Percentiles rank a stretch among this genome's conserved stretches.
These are phyloP conservation scores for Phytophthora niederhauseri DNA, from an alignment of 352 stramenopile species.

Conservation along the genomic window DNA sequence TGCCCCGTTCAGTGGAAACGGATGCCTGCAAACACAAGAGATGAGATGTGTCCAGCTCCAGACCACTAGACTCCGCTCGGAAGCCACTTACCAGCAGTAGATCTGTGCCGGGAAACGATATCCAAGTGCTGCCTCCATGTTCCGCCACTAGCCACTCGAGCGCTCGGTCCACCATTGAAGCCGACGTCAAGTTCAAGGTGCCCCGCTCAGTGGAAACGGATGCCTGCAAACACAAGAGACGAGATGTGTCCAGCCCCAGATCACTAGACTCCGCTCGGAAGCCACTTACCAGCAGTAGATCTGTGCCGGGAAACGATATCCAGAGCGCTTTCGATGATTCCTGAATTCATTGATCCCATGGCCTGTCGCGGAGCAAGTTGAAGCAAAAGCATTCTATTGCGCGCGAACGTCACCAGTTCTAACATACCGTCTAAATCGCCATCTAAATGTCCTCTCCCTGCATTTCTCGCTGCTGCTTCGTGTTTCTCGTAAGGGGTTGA, in stretches of 20 bases:
- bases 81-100: not conserved
- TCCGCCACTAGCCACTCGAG: not conserved
- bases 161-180: not conserved
- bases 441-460: slow-evolving; percentile 47
- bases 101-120: not conserved
- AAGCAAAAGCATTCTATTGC: slow-evolving; percentile 56
- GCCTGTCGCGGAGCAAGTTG: slow-evolving; percentile 13
- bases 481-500: slow-evolving; percentile 18
- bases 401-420: slow-evolving; percentile 51
- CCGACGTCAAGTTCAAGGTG: slow-evolving; percentile 10
- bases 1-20: slow-evolving; percentile 2
- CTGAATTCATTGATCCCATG: not conserved
- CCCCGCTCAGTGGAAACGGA: slow-evolving; percentile 1
- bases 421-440: slow-evolving; percentile 55
- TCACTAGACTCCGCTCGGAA: not conserved
- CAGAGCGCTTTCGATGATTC: not conserved
- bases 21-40: not conserved
- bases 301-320: not conserved
- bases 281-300: not conserved
- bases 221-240: not conserved
- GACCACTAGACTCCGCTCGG: not conserved
- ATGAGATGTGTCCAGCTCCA: not conserved
- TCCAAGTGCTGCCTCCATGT: not conserved
- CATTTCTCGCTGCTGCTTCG: slow-evolving; percentile 37
- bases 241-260: not conserved